These are phyloP conservation scores for Aspergillus pseudoterreus DNA, from an alignment of 2,329 filamentous ascomycete species.

Conservation along the genomic window DNA sequence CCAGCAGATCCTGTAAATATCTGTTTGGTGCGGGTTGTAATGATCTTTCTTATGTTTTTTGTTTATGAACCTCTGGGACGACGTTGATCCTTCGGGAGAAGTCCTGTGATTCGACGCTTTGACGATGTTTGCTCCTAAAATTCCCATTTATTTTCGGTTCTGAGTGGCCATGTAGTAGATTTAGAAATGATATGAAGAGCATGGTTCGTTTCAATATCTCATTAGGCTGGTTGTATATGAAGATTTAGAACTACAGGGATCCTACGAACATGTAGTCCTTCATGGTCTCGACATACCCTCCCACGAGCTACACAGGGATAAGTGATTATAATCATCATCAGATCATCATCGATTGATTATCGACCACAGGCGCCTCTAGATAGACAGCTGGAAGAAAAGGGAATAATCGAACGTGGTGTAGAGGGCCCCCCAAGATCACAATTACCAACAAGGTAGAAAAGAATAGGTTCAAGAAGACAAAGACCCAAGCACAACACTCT, in stretches of 20 bases:
- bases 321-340: conserved; percentile 12
- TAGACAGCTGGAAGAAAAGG: neutral
- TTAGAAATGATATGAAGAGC: conserved; percentile 14
- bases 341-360: conserved; percentile 14
- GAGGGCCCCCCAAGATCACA: neutral
- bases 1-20: conserved; percentile 82
- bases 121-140: conserved; percentile 18
- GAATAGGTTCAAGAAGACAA: conserved; percentile 12
- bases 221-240: neutral
- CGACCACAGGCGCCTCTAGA: conserved; percentile 8
- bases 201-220: neutral
- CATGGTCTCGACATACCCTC: neutral
- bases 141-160: conserved; percentile 3
- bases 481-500: neutral
- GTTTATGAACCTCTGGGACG: conserved; percentile 25
- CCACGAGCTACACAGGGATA: neutral
- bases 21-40: conserved; percentile 7
- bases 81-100: conserved; percentile 14
- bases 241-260: too few relatives aligned
- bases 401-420: conserved; percentile 4
- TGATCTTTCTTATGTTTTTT: conserved; percentile 18
- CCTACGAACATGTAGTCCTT: neutral
- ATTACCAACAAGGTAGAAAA: neutral
- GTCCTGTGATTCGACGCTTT: conserved; percentile 18
- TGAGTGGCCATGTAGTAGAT: conserved; percentile 13